Base-by-base conservation (phyloP, 2,329 filamentous ascomycete genomes). In the Didymella exigua region DNA sequence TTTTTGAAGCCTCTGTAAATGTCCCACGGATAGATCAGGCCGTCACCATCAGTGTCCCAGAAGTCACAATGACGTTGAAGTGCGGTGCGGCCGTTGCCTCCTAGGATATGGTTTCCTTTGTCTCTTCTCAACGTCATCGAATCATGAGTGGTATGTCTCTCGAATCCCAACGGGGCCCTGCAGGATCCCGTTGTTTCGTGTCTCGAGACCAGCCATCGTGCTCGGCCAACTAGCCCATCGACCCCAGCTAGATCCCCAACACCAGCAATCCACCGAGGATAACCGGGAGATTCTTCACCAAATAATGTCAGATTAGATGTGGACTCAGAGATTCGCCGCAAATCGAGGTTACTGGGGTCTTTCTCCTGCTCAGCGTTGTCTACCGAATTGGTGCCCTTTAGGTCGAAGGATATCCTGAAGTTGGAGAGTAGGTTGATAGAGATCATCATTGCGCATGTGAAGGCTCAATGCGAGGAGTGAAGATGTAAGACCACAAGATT, bases 41-140 rank as follows among this genome's bases (percentile, higher is more conserved):
- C 56, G 21, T 62, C 59, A 7, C 47, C 27, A 34, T 62, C 53
- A n/a, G 37, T 34, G 33, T 62, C 54, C 59, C 61, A 63, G 49
- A 65, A 62, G 40, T 60, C 61, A 40, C 61, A 62, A 36, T 65
- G 60, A 2, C 49, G 50, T 19, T 44, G 60, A 1, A 64, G 60
- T 1, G 61, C 51, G 14, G 44, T 61, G n/a, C 55, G 60, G 14
- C 3, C 9, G 13, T 42, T 37, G 16, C 21, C 14, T 10, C 9
- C 7, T 10, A 16, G 16, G 10, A 18, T 18, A 6, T 34, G 16
- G n/a, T 9, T 7, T 14, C n/a, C 31, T 9, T 6, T 18, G 7
- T 6, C 10, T 9, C 9, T 18, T 8, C 4, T 18, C n/a, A 16
- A 18, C 3, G 8, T 9, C 2, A 7, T 9, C n/a, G 16, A 3